A percentile compares a stretch with the other conserved stretches of the same genome.
These are phyloP conservation scores for Salvia splendens DNA, from an alignment of 257 asterid species.

Conservation along the genomic window DNA sequence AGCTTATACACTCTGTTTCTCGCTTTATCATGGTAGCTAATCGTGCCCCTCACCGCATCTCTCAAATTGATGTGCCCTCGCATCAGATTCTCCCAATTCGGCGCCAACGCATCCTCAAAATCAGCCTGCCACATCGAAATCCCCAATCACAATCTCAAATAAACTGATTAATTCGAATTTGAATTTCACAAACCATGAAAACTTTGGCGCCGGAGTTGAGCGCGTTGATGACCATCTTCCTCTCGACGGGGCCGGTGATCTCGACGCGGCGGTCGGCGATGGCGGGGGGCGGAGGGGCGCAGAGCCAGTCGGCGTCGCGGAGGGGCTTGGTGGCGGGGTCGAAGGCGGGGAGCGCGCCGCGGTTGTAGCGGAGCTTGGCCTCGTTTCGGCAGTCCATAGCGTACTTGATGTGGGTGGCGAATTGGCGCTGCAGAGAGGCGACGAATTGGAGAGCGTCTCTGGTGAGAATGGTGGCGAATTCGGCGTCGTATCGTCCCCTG, in stretches of 20 bases:
- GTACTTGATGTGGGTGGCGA: constrained; percentile 61
- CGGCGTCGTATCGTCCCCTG: constrained; percentile 77
- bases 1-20: constrained; percentile 79
- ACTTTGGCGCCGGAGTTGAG: constrained; percentile 97
- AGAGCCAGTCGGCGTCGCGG: constrained; percentile 73
- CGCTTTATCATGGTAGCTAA: constrained; percentile 71
- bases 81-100: constrained; percentile 90
- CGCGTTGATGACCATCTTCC: constrained; percentile 97
- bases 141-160: not conserved
- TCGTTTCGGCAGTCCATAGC: constrained; percentile 81
- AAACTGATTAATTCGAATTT: too few relatives aligned
- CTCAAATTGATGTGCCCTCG: constrained; percentile 78
- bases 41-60: constrained; percentile 84
- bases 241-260: constrained; percentile 93
- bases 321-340: constrained; percentile 74
- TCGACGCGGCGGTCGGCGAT: constrained; percentile 95
- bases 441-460: constrained; percentile 78
- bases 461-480: constrained; percentile 54
- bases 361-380: constrained; percentile 63
- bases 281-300: constrained; percentile 66
- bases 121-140: constrained; percentile 58
- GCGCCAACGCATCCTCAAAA: constrained; percentile 93
- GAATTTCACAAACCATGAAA: constrained; percentile 61
- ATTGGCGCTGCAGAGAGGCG: constrained; percentile 70
- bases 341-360: constrained; percentile 68